These are phyloP conservation scores for Terana coerulea DNA, from an alignment of 768 basidiomycete genomes.

Conservation along the genomic window DNA sequence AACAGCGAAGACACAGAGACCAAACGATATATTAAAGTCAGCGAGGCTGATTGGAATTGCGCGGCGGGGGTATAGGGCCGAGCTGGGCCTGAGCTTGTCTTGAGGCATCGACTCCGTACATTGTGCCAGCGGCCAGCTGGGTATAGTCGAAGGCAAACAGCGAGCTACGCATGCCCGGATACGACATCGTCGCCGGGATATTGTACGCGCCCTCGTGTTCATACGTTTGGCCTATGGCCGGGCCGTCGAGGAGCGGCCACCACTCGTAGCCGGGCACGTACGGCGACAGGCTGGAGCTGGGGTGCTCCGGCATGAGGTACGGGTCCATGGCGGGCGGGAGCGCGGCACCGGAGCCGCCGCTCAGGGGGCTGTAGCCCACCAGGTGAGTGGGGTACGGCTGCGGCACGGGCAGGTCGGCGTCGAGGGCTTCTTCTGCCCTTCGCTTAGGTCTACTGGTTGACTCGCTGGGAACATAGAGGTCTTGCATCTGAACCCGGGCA, in stretches of 20 bases:
- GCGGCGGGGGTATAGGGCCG: too few species aligned
- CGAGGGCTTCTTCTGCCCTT: slow-evolving; percentile 20
- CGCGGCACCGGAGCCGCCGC: background rate
- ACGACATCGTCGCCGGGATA: background rate
- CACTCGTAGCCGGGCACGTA: slow-evolving; percentile 24
- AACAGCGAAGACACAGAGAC: too few species aligned
- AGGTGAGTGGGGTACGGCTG: too few species aligned
- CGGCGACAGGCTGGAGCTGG: slow-evolving; percentile 5
- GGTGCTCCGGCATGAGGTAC: slow-evolving; percentile 1
- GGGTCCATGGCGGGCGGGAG: background rate
- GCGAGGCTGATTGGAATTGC: too few species aligned
- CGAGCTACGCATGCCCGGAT: slow-evolving; percentile 11
- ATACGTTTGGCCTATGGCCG: slow-evolving; percentile 8
- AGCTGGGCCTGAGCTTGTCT: too few species aligned
- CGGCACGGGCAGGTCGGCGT: slow-evolving; percentile 11
- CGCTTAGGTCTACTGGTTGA: slow-evolving; percentile 20
- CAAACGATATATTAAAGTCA: too few species aligned
- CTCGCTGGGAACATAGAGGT: slow-evolving; percentile 5
- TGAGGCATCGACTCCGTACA: too few species aligned
- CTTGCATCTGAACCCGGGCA: slow-evolving; percentile 51
- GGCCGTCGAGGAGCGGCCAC: slow-evolving; percentile 20
- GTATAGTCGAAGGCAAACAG: slow-evolving; percentile 20
- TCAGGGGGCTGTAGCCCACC: too few species aligned
- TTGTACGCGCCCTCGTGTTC: background rate
- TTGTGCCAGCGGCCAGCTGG: slow-evolving; percentile 17